Conservation (phyloP, 495 filamentous ascomycete genomes). For the Penicillium cinerascens region DNA sequence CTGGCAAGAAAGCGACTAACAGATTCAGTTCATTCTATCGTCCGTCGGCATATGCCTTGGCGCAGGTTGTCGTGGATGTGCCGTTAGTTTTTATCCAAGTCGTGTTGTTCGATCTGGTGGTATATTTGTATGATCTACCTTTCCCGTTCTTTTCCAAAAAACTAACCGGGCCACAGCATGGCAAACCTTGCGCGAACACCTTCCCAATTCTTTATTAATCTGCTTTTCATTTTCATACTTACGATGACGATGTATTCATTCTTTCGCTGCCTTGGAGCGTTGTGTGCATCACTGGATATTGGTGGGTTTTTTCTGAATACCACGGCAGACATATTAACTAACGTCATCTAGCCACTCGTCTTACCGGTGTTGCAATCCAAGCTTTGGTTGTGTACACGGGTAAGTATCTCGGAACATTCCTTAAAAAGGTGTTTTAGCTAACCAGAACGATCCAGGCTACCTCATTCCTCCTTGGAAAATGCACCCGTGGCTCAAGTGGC, state of each 20-base stretch:
- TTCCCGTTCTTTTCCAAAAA: conserved; percentile 1
- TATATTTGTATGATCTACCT: conserved; percentile 58
- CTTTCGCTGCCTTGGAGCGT: conserved; percentile 69
- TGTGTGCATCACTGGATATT: conserved; percentile 59
- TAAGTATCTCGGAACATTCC: background rate
- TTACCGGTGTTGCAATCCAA: conserved; percentile 61
- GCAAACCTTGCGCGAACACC: conserved; percentile 60
- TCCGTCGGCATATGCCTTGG: conserved; percentile 73
- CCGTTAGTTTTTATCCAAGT: conserved; percentile 70
- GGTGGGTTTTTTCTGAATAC: conserved; percentile 20
- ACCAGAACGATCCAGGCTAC: conserved; percentile 50
- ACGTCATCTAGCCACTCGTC: conserved; percentile 48
- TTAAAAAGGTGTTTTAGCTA: background rate
- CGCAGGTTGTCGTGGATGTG: conserved; percentile 71
- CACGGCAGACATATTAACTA: too few relatives aligned
- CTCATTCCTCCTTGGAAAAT: conserved; percentile 69
- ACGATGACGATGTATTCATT: conserved; percentile 78
- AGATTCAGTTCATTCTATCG: conserved; percentile 65
- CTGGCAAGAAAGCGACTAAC: background rate
- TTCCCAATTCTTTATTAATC: conserved; percentile 80
- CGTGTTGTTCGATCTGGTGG: conserved; percentile 65
- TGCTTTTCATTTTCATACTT: conserved; percentile 56
- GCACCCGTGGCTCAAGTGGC: conserved; percentile 79
- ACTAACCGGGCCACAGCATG: conserved; percentile 35
- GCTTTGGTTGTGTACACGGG: conserved; percentile 71